Percentiles rank a stretch among this genome's conserved stretches.
Conservation (phyloP, 495 filamentous ascomycete species). For the Cetradonia linearis region DNA sequence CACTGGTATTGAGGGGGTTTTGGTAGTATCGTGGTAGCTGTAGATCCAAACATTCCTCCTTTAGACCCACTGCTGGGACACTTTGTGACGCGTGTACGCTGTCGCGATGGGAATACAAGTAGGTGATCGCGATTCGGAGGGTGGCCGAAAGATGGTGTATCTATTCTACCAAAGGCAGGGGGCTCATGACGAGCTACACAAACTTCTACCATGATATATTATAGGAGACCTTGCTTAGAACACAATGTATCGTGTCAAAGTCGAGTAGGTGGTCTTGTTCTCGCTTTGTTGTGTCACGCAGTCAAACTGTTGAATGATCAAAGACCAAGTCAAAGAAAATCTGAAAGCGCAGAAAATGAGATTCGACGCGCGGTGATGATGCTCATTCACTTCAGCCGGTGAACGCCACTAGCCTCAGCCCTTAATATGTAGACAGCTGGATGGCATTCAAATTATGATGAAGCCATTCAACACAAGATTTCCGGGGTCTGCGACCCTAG, state of each 20-base stretch:
- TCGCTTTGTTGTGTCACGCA: conserved; percentile 1
- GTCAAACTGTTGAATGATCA: not conserved
- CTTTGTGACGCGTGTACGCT: not conserved
- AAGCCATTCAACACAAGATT: not conserved
- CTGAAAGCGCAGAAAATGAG: not conserved
- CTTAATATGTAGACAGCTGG: not conserved
- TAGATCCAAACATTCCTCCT: not conserved
- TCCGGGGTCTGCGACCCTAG: not conserved
- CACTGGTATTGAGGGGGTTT: not conserved
- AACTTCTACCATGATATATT: conserved; percentile 5
- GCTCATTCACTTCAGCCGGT: not conserved
- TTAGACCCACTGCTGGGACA: not conserved
- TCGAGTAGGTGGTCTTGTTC: not conserved
- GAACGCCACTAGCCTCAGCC: not conserved
- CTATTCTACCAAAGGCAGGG: not conserved
- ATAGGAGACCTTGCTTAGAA: not conserved
- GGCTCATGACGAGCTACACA: conserved; percentile 5
- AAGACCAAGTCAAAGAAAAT: not conserved
- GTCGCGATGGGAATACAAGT: not conserved
- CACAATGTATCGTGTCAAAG: conserved; percentile 6
- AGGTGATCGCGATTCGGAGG: not conserved
- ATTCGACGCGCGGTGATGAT: not conserved
- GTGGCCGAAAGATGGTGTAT: not conserved
- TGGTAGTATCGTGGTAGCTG: not conserved
- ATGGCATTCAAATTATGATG: not conserved